These are phyloP conservation scores for Mimosa bimucronata DNA, from an alignment of 306 rosid genomes.

Conservation along the genomic window DNA sequence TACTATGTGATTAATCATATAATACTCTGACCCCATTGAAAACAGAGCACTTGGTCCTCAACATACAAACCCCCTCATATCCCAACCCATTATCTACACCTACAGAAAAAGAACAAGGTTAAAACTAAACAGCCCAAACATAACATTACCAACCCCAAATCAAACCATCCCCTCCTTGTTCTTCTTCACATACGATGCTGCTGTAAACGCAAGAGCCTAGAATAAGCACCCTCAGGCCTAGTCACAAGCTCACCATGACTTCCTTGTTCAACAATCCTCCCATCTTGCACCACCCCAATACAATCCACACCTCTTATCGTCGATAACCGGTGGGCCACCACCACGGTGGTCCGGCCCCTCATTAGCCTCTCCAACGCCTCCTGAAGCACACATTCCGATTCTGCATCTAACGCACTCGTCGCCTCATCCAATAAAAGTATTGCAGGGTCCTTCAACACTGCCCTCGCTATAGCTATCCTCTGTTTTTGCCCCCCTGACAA, in stretches of 20 bases:
- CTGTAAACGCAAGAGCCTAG: slow-evolving; percentile 92
- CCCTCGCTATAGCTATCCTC: slow-evolving; percentile 95
- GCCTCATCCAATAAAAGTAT: slow-evolving; percentile 94
- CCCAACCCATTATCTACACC: slow-evolving; percentile 79
- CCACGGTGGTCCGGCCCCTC: slow-evolving; percentile 94
- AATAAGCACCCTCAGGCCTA: slow-evolving; percentile 91
- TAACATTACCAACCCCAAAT: neutral
- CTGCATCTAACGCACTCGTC: slow-evolving; percentile 95
- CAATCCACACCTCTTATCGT: slow-evolving; percentile 85
- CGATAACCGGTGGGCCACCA: slow-evolving; percentile 91
- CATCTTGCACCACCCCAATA: slow-evolving; percentile 95
- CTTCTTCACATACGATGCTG: slow-evolving; percentile 83
- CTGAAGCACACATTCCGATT: slow-evolving; percentile 91
- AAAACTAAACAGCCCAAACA: slow-evolving; percentile 52
- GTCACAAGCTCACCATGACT: slow-evolving; percentile 79
- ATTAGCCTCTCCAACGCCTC: slow-evolving; percentile 95
- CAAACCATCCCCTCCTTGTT: too few relatives aligned
- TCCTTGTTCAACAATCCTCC: slow-evolving; percentile 91
- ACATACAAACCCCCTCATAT: slow-evolving; percentile 50
- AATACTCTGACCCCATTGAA: neutral
- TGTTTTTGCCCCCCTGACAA: slow-evolving; percentile 98
- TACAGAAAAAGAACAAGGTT: slow-evolving; percentile 46
- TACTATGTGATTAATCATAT: neutral
- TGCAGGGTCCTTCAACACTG: slow-evolving; percentile 91
- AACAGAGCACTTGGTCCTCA: neutral